These are phyloP conservation scores for Calophaca sinica DNA, from an alignment of 306 rosid species.

Conservation along the genomic window DNA sequence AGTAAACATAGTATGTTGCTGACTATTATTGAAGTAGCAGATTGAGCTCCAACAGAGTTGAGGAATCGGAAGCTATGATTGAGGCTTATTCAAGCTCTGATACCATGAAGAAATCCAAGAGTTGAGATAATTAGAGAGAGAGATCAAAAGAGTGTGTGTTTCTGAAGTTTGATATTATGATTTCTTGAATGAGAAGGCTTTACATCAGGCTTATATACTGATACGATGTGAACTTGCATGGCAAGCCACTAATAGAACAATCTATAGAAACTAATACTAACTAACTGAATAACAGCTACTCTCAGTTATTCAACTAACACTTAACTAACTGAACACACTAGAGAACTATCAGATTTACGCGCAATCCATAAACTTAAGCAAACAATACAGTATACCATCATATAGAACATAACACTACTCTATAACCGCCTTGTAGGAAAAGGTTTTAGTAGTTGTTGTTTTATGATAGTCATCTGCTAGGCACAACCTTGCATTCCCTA, in stretches of 20 bases:
- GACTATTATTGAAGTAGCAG: too few species aligned
- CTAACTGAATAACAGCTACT: background rate
- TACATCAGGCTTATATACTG: too few species aligned
- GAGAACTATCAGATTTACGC: background rate
- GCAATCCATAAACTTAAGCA: background rate
- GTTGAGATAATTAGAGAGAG: too few species aligned
- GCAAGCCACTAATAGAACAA: background rate
- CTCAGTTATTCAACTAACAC: conserved; percentile 1
- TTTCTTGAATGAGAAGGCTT: too few species aligned
- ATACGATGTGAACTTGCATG: too few species aligned
- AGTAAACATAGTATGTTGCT: too few species aligned
- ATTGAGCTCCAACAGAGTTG: too few species aligned
- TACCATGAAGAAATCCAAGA: too few species aligned
- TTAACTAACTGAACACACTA: background rate
- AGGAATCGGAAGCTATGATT: too few species aligned
- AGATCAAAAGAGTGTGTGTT: too few species aligned
- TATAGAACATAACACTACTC: background rate
- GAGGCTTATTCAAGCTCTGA: too few species aligned
- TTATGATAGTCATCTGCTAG: conserved; percentile 25
- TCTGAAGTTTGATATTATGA: too few species aligned
- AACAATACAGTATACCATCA: background rate
- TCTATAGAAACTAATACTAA: background rate
- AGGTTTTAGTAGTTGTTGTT: background rate
- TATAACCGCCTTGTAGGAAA: background rate
- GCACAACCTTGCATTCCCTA: conserved; percentile 26